Evolutionary conservation across 73 alveolate genomes (phyloP), one percentile per base, ranked within the genome.

Genomic region (Durusdinium trenchii): DNA sequence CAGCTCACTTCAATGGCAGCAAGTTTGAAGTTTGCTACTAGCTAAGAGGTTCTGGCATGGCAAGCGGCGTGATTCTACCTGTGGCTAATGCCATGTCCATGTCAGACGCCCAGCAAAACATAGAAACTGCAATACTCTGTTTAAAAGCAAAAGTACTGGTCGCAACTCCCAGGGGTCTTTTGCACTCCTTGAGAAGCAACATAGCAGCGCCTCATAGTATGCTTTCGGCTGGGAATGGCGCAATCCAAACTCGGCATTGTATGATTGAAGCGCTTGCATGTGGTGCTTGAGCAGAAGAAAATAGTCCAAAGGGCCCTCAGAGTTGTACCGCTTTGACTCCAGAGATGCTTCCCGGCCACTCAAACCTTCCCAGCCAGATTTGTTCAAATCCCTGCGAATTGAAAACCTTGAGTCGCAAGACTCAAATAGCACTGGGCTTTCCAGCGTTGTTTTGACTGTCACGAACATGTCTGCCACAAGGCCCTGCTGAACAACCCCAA

Each of bases 201-300:
- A 71, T 5, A 47, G 36, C 14, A 83, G 40, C 28, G 67, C 60
- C 28, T 83, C 93, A 38, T 47, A 83, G 52, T 83, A 83, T 3
- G 51, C 93, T 36, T 83, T 83, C 20, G 67, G 14, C 50, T 83
- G 93, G n/a, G 71, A n/a, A 32, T 83, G 93, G 30, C 50, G 18
- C 38, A 83, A 50, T 12, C n/a, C 51, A 18, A 83, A 51, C 45
- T 23, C 60, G 16, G 47, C 75, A 35, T 83, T 73, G 40, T 83
- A 83, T n/a, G n/a, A 38, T 32, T 3, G 20, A 30, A 83, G 50
- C 35, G 3, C 50, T 40, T 14, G 51, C 30, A n/a, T 32, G 26
- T n/a, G 57, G 50, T 48, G 50, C n/a, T 50, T 52, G 36, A 50
- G 50, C 10, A 83, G 48, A 30, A 40, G 47, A 35, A 50, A 83